Conservation (phyloP, 2,329 filamentous ascomycete species). For the Ophioceras dolichostomum region DNA sequence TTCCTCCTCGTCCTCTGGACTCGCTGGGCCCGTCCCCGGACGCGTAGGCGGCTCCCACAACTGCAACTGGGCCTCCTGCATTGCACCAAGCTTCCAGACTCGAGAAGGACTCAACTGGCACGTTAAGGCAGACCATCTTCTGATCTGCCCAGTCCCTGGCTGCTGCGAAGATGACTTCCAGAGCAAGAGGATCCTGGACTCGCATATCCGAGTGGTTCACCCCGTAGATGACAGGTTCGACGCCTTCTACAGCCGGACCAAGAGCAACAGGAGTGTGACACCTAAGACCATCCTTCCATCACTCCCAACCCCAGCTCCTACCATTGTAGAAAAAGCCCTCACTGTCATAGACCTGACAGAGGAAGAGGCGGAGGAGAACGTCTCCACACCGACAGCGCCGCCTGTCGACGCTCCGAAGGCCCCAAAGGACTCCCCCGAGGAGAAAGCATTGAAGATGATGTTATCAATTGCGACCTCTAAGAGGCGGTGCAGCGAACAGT, state of each 20-base stretch:
- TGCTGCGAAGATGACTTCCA: slow-evolving; percentile 24
- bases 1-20: too few relatives aligned
- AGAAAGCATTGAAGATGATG: slow-evolving; percentile 14
- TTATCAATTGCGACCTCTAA: slow-evolving; percentile 20
- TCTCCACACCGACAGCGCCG: too few relatives aligned
- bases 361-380: too few relatives aligned
- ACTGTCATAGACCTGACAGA: too few relatives aligned
- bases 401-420: too few relatives aligned
- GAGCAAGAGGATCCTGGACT: slow-evolving; percentile 20
- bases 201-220: slow-evolving; percentile 25
- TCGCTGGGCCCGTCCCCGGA: too few relatives aligned
- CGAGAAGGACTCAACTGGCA: slow-evolving; percentile 26
- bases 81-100: slow-evolving; percentile 21
- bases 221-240: too few relatives aligned
- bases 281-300: neutral
- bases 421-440: slow-evolving; percentile 5
- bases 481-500: slow-evolving; percentile 20
- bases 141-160: slow-evolving; percentile 25
- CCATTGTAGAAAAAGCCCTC: too few relatives aligned
- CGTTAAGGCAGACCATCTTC: slow-evolving; percentile 28
- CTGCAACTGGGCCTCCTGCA: slow-evolving; percentile 28
- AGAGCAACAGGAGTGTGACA: too few relatives aligned
- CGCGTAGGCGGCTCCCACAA: too few relatives aligned
- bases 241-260: too few relatives aligned
- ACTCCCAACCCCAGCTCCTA: neutral